phyloP scores from a whole-genome alignment of 169 alveolate species.

The Babesia bigemina region DNA sequence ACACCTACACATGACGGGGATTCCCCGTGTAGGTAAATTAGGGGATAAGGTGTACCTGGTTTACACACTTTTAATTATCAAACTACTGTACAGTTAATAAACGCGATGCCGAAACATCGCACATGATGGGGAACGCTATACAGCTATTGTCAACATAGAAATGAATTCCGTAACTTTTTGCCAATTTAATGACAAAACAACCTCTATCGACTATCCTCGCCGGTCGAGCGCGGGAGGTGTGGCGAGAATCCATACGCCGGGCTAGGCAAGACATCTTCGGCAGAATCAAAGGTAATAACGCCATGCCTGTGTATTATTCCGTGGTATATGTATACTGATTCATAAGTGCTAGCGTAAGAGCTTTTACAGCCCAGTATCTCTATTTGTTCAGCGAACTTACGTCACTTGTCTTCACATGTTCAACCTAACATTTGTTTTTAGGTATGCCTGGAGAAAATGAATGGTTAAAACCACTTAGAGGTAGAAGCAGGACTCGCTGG shows the following conservation, averaged over 20 bases:
- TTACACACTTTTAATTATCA: too few relatives aligned
- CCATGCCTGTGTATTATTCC: too few relatives aligned
- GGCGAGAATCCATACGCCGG: constrained; percentile 27
- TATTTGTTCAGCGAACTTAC: not conserved
- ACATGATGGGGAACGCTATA: too few relatives aligned
- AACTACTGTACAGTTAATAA: too few relatives aligned
- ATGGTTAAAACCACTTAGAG: constrained; percentile 77
- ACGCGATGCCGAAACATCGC: too few relatives aligned
- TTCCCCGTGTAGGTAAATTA: too few relatives aligned
- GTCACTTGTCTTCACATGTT: not conserved
- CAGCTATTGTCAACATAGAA: too few relatives aligned
- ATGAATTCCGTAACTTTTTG: not conserved
- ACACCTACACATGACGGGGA: constrained; percentile 6
- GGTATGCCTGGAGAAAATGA: constrained; percentile 79
- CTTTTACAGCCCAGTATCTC: too few relatives aligned
- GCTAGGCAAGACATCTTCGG: constrained; percentile 36
- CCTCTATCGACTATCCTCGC: constrained; percentile 11
- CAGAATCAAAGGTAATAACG: constrained; percentile 2
- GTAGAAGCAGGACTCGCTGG: constrained; percentile 73
- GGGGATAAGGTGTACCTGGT: too few relatives aligned
- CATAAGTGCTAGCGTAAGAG: too few relatives aligned
- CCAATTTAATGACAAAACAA: not conserved
- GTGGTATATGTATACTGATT: too few relatives aligned
- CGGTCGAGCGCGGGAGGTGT: constrained; percentile 31
- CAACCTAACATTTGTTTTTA: not conserved